A percentile compares a stretch with the other conserved stretches of the same genome.
Evolutionary conservation across 345 rosid genomes (phyloP).

Genomic region (Eucalyptus pauciflora): DNA sequence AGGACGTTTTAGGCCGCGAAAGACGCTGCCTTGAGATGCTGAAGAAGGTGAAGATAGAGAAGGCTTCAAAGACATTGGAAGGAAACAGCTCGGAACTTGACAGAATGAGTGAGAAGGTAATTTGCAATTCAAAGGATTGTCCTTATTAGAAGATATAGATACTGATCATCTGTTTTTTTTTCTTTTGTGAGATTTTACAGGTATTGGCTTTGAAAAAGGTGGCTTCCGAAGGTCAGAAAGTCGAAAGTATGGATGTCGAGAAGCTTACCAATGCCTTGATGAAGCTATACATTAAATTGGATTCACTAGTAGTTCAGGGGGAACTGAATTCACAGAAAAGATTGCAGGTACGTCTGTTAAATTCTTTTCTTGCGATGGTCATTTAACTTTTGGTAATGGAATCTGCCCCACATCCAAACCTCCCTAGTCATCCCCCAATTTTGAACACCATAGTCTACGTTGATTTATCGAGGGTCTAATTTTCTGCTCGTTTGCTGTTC

Average conservation of each 20-base stretch:
- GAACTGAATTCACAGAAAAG: conserved; percentile 37
- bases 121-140: neutral
- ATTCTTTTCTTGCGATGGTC: neutral
- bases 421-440: neutral
- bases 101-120: conserved; percentile 24
- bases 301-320: conserved; percentile 34
- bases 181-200: neutral
- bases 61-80: conserved; percentile 28
- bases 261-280: conserved; percentile 26
- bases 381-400: neutral
- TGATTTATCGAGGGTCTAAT: neutral
- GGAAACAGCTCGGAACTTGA: conserved; percentile 33
- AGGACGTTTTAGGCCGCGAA: conserved; percentile 34
- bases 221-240: conserved; percentile 17
- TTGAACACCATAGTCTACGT: neutral
- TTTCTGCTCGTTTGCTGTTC: neutral
- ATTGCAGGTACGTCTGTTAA: conserved; percentile 19
- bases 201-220: conserved; percentile 20
- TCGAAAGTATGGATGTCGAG: conserved; percentile 21
- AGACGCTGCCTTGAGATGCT: conserved; percentile 38
- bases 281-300: conserved; percentile 35
- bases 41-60: conserved; percentile 28
- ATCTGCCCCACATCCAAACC: neutral
- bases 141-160: neutral
- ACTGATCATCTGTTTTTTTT: neutral